Evolutionary conservation across 805 yeast genomes (phyloP).

Genomic region (Candida succiphila): DNA sequence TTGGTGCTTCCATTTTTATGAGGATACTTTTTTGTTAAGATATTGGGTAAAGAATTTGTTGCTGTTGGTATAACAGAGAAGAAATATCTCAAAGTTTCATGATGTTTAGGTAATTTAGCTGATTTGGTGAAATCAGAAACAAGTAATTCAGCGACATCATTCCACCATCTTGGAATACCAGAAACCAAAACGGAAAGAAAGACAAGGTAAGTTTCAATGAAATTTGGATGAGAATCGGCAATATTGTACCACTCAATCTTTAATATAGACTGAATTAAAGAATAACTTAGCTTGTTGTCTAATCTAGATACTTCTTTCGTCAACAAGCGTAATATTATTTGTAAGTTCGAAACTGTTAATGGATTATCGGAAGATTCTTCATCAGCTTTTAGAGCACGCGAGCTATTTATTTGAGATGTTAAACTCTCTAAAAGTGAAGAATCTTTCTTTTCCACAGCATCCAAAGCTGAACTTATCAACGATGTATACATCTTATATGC

Average conservation of each 20-base stretch:
- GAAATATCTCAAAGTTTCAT: conserved; percentile 53
- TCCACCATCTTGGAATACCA: conserved; percentile 84
- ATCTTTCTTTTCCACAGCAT: conserved; percentile 54
- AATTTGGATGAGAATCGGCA: conserved; percentile 13
- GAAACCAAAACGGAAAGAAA: conserved; percentile 75
- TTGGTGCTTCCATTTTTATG: conserved; percentile 57
- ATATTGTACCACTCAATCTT: conserved; percentile 54
- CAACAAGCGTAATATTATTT: conserved; percentile 45
- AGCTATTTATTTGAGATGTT: conserved; percentile 47
- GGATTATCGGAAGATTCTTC: conserved; percentile 45
- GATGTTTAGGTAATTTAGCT: conserved; percentile 33
- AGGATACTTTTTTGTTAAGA: conserved; percentile 60
- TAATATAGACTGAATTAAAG: conserved; percentile 53
- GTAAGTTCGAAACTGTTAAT: conserved; percentile 41
- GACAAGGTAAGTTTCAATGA: conserved; percentile 49
- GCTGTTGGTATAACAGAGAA: conserved; percentile 76
- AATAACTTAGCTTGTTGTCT: conserved; percentile 42
- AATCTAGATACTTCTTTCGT: conserved; percentile 59
- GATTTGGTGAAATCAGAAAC: conserved; percentile 44
- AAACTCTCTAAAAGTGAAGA: conserved; percentile 46
- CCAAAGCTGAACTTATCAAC: conserved; percentile 58
- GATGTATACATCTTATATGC: conserved; percentile 17
- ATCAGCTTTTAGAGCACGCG: too few relatives aligned
- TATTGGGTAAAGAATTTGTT: conserved; percentile 48
- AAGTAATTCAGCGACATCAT: conserved; percentile 66